Base-by-base conservation (phyloP, 164 flowering plant species). In the Vitis labrusca region DNA sequence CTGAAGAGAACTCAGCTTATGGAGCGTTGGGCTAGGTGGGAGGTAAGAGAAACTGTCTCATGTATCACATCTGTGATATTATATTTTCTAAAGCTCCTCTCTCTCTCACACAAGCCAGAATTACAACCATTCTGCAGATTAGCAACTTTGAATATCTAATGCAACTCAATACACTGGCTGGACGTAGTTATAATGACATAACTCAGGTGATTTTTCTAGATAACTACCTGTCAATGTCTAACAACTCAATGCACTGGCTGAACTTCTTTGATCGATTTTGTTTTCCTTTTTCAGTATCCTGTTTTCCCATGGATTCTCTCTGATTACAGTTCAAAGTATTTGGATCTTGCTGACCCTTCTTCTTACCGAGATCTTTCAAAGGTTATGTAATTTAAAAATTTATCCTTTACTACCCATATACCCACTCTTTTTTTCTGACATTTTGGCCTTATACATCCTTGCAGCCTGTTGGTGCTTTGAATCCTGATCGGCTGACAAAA, bases 11-110 rank as follows among this genome's bases (percentile, higher is more conserved):
- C 95, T 78, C 98, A 96, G 76, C 95, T 96, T 47, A 96, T 91
- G 98, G 98, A 96, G 78, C 99, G 98, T 49, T 96, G 99, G 99
- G 91, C 94, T 65, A 84, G 97, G 77, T 88, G 98, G 95, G 99
- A 96, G 99, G 99, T 96, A 87, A 62, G 59, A 65, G 58, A 69
- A 19, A 71, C 29, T 64, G 72, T 71, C n/a, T 29, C 16, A 49
- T 52, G 23, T 59, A 61, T 61, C 37, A 12, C 19, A 37, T n/a
- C 48, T 32, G 13, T 57, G 29, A 32, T 50, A 50, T 11, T 58
- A 37, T 3, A 37, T 37, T 6, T 6, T 37, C 44, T 37, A 37
- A 37, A 37, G 44, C 44, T 6, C 44, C 44, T 37, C 44, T 37
- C 44, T 37, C 44, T 37, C 44, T 37, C 44, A 3, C 44, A 37